Evolutionary conservation across 2,329 filamentous ascomycete species (phyloP), one percentile per base, ranked within the genome.

Genomic region (Madurella mycetomatis): DNA sequence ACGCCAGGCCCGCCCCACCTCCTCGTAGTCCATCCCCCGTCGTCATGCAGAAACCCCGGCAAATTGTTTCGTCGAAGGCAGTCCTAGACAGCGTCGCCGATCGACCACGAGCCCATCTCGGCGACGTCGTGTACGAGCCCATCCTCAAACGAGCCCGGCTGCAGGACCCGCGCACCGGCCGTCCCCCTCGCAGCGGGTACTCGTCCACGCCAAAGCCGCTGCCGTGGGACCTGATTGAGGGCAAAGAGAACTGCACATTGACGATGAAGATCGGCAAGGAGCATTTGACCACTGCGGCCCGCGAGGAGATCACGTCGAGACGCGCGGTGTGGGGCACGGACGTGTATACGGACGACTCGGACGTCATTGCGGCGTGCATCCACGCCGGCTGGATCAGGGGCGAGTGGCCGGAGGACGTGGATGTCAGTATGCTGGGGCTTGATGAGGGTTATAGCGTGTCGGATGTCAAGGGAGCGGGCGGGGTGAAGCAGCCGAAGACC

Each of bases 331-430:
- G 92, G 92, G 94, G 94, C 1, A 94, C 90, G 0, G 92, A 95
- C 39, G 81, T 99, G 7, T 97, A 97, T 67, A 95, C 91, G 0
- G 94, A 99, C 63, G 94, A 99, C 70, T 96, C 91, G 0, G 94
- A 99, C 66, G 84, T 94, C 0, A 81, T 99, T 19, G 92, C 91
- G 0, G 92, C 92, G 2, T 92, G 92, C 56, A 92, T 99, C 44
- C 94, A 99, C 69, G 85, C 86, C 1, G 94, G 94, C 3, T 97
- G 91, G 85, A 87, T 99, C 62, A 85, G 86, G 41, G 92, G 92
- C 34, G 90, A 92, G 64, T 96, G 92, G 87, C 77, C 84, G 4
- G 84, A 91, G 7, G 87, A 90, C 37, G 81, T 94, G 1, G 88
- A 94, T 62, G 76, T 83, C 1, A 75, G 77, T 12, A 75, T 92